phyloP scores from a whole-genome alignment of 2,329 filamentous ascomycete genomes.

The Apiospora phragmitis region DNA sequence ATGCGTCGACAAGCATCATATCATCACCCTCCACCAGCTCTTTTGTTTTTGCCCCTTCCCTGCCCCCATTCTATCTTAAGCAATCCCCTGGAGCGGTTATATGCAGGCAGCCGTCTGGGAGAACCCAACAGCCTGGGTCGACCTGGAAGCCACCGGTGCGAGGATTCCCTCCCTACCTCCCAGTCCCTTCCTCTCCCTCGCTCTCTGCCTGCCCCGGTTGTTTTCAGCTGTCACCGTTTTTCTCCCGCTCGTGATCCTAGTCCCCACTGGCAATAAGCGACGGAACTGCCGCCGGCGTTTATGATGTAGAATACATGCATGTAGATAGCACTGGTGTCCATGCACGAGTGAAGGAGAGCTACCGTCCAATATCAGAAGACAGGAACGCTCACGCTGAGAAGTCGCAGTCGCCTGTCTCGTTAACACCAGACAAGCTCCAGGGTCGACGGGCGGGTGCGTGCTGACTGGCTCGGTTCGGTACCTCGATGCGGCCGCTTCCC shows the following conservation, averaged over 20 bases:
- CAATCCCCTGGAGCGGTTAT: neutral
- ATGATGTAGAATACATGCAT: neutral
- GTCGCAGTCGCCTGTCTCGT: neutral
- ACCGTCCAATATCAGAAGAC: neutral
- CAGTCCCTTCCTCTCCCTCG: neutral
- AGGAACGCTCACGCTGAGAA: neutral
- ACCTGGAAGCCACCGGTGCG: neutral
- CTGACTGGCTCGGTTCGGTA: neutral
- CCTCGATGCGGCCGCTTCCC: neutral
- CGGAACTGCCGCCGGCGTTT: neutral
- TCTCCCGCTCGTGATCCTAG: neutral
- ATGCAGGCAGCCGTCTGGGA: neutral
- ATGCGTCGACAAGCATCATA: neutral
- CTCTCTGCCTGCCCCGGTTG: neutral
- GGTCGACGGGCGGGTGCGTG: neutral
- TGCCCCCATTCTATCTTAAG: neutral
- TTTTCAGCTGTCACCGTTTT: conserved; percentile 2
- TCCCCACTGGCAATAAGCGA: neutral
- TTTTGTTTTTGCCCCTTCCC: neutral
- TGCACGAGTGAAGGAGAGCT: neutral
- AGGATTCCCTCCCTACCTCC: neutral
- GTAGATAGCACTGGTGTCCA: neutral
- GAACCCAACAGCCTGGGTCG: conserved; percentile 5
- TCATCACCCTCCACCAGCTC: neutral
- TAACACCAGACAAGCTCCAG: neutral